Percentiles rank a stretch among this genome's conserved stretches.
Conservation (phyloP, 2,329 filamentous ascomycete species). For the Ophiostoma himal-ulmi region DNA sequence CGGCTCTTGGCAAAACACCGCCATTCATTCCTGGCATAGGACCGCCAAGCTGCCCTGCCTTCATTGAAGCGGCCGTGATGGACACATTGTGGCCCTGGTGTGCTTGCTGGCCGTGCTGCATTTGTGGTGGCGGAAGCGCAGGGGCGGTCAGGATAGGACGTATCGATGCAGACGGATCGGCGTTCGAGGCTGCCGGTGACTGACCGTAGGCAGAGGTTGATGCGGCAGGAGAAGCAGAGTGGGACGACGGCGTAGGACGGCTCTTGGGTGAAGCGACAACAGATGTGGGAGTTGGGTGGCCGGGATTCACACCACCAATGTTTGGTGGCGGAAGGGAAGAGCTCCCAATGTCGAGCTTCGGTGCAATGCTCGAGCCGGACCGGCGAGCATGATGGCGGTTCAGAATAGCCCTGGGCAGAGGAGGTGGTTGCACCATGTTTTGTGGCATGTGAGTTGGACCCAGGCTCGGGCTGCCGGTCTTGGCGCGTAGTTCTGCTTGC, state of each 20-base stretch:
- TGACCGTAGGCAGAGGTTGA: constrained; percentile 40
- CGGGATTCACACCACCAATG: constrained; percentile 30
- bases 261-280: constrained; percentile 62
- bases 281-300: constrained; percentile 36
- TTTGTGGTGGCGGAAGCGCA: constrained; percentile 23
- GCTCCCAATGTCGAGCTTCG: constrained; percentile 59
- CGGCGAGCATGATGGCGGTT: constrained; percentile 71
- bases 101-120: constrained; percentile 25
- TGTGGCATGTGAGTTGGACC: constrained; percentile 62
- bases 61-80: constrained; percentile 32
- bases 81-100: constrained; percentile 20
- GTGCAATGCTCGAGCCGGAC: constrained; percentile 67
- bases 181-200: constrained; percentile 39
- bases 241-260: constrained; percentile 77
- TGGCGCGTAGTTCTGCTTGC: constrained; percentile 87
- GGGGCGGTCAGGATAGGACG: constrained; percentile 34
- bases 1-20: constrained; percentile 21
- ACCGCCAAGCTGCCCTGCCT: constrained; percentile 31
- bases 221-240: constrained; percentile 54
- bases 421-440: constrained; percentile 65
- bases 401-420: constrained; percentile 73
- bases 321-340: constrained; percentile 40
- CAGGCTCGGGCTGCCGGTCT: constrained; percentile 79
- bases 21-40: constrained; percentile 25
- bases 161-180: constrained; percentile 42